Conservation (phyloP, 768 basidiomycete genomes). For the Brasilioporus rufonigricans region DNA sequence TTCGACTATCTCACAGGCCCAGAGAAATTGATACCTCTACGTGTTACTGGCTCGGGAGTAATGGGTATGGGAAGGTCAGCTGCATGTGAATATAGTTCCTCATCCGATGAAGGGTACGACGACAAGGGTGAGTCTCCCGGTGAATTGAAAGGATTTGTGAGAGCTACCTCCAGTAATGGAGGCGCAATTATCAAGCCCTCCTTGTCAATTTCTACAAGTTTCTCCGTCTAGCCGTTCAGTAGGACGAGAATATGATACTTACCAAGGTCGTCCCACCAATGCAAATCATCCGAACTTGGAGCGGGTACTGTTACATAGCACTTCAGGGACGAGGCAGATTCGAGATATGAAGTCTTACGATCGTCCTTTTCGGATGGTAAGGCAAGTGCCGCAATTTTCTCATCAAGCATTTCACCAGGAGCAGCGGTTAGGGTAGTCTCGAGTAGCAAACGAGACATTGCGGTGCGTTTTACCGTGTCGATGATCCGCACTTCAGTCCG, state of each 20-base stretch:
- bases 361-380: conserved; percentile 41
- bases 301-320: conserved; percentile 60
- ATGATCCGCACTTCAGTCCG: conserved; percentile 73
- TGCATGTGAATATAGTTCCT: conserved; percentile 78
- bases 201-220: conserved; percentile 14
- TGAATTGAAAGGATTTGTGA: conserved; percentile 74
- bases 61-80: conserved; percentile 69
- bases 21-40: conserved; percentile 4
- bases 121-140: conserved; percentile 62
- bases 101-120: conserved; percentile 79
- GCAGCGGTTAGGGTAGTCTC: conserved; percentile 60
- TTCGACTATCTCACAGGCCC: conserved; percentile 11
- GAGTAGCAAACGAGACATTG: conserved; percentile 65
- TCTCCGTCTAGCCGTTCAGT: not conserved
- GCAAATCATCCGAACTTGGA: conserved; percentile 71
- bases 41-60: conserved; percentile 34
- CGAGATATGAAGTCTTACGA: conserved; percentile 25
- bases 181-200: conserved; percentile 28
- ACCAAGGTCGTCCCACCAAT: conserved; percentile 83
- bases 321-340: conserved; percentile 2
- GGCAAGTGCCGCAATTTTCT: conserved; percentile 62
- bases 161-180: conserved; percentile 42
- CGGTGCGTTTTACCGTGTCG: conserved; percentile 70
- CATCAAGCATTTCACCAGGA: conserved; percentile 67
- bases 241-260: conserved; percentile 10